A percentile compares a stretch with the other conserved stretches of the same genome.
phyloP scores from a whole-genome alignment of 1,284 basidiomycete species.

The Microbotryomycetes sp. region DNA sequence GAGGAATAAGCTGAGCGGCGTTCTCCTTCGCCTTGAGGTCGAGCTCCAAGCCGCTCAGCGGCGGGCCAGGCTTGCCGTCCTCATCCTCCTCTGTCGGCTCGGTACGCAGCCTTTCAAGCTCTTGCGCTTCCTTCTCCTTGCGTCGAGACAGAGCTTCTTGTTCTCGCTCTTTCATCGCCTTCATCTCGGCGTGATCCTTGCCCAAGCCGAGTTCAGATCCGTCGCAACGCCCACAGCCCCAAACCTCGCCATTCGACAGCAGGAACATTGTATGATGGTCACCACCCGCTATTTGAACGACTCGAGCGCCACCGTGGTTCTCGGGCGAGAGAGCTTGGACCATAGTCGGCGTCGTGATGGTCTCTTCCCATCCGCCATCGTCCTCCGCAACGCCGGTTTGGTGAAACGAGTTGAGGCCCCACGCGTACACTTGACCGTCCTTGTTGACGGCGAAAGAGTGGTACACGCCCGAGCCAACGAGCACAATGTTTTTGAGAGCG shows the following conservation, averaged over 20 bases:
- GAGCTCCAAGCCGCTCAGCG: slow-evolving; percentile 2
- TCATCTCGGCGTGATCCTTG: slow-evolving; percentile 52
- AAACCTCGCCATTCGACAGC: slow-evolving; percentile 73
- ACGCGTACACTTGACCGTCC: slow-evolving; percentile 73
- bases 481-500: slow-evolving; percentile 64
- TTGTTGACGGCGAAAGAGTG: slow-evolving; percentile 85
- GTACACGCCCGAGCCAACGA: slow-evolving; percentile 70
- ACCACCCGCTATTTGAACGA: slow-evolving; percentile 59
- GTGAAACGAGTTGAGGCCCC: slow-evolving; percentile 77
- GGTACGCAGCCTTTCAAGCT: slow-evolving; percentile 38
- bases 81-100: slow-evolving; percentile 52
- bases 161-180: slow-evolving; percentile 38
- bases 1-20: slow-evolving; percentile 38
- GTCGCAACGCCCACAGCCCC: slow-evolving; percentile 69
- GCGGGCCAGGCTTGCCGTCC: slow-evolving; percentile 25
- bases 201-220: slow-evolving; percentile 68
- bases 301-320: slow-evolving; percentile 58
- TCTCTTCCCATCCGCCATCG: slow-evolving; percentile 46
- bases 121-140: slow-evolving; percentile 33
- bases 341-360: slow-evolving; percentile 61
- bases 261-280: slow-evolving; percentile 84
- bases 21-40: slow-evolving; percentile 23
- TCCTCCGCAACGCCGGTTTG: slow-evolving; percentile 56
- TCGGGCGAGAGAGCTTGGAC: slow-evolving; percentile 61
- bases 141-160: slow-evolving; percentile 33